Base-by-base conservation (phyloP, 768 basidiomycete genomes). In the Mycena crocata region DNA sequence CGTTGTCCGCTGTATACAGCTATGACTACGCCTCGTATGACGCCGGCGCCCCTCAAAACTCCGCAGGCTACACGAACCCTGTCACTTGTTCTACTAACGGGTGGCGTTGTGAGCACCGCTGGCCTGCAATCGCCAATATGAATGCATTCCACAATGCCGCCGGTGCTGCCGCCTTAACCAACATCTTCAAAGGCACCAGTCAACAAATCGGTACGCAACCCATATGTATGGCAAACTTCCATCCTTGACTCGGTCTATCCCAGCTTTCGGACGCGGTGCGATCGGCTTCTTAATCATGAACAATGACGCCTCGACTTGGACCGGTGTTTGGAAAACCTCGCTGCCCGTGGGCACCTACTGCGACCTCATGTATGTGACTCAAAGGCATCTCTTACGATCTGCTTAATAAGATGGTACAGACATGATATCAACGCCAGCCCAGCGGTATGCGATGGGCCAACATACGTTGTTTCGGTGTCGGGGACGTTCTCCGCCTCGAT, bases 31-130 rank as follows among this genome's bases (percentile, higher is more conserved):
- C 64, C 6, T 32, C 31, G 19, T 66, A 26, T 28, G 64, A 69
- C 14, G 39, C 24, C 3, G 69, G 69, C 14, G 73, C 73, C 14
- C 73, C 73, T 30, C 71, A 74, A 40, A 65, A 62, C 39, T 32
- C 67, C 2, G 23, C 58, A 5, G 73, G 73, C 3, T 54, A 62
- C 42, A 74, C 73, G 14, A 69, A 68, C 40, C 56, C 71, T 4
- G 73, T 72, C 21, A 69, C 71, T 17, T 72, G 73, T 44, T 45
- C 28, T 28, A 52, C 69, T 3, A 72, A 66, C 45, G 71, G 71
- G 4, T 74, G 71, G 71, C 69, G 71, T 23, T 74, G 71, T 71
- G 64, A 69, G 24, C 68, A 69, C 49, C 64, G 68, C 23, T 65
- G 46, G 55, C 31, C 31, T 21, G 66, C 56, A 1, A 70, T 73